Evolutionary conservation across 2,329 filamentous ascomycete species (phyloP), one percentile per base, ranked within the genome.

Genomic region (Zarea fungicola): DNA sequence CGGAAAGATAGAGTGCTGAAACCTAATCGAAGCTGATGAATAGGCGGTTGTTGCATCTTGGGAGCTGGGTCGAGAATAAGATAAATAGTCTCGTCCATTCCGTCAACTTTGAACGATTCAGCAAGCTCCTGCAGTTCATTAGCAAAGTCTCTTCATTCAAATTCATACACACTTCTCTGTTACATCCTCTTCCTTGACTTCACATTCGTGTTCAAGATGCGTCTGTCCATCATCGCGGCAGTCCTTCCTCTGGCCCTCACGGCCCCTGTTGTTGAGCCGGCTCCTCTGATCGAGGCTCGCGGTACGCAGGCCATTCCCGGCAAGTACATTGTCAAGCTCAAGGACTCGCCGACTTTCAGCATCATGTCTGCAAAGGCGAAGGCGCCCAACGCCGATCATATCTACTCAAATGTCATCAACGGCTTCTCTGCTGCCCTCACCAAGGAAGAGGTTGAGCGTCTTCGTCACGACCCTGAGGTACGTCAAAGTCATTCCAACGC

Each of bases 251-350:
- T 51, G 14, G 56, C 53, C 42, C 39, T 51, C 11, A 48, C 43
- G n/a, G 51, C 49, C 26, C 53, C 53, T 5, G 44, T 43, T 11
- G 18, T 35, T 9, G 49, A 48, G 25, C 35, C 35, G 10, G 50
- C 50, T 35, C 45, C 32, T 43, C 31, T 52, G 8, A n/a, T 48
- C 16, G 32, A 49, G 34, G 42, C 48, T n/a, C 39, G 31, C 13
- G 41, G 32, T 32, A 10, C 39, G 32, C 49, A 52, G 21, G 34
- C 54, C 34, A 53, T 61, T 29, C 52, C 54, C 18, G 54, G 54
- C 56, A 62, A 60, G 56, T 62, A 58, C 54, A 62, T 62, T 45
- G 55, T 62, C 52, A 55, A 55, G 34, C 54, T 62, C 41, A 56
- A 55, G 49, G 40, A 49, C 40, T 45, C 40, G 18, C 39, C 36